Evolutionary conservation across 202 grass and related monocot genomes (phyloP).

Genomic region (Bolboschoenoplectus hybrid): DNA sequence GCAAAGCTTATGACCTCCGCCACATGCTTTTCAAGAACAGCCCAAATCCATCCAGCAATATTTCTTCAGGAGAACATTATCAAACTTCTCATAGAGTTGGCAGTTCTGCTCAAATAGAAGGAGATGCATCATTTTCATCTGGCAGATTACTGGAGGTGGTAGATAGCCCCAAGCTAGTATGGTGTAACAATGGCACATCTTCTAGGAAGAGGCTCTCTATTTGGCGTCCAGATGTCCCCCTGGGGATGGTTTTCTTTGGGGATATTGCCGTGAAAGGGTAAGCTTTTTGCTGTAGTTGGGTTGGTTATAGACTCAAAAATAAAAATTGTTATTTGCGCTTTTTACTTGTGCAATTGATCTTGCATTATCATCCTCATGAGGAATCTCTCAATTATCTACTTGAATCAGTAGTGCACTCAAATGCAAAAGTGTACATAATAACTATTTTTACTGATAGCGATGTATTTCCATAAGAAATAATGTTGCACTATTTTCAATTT

Average conservation of each 20-base stretch:
- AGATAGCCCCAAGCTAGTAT: slow-evolving; percentile 85
- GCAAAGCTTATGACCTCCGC: slow-evolving; percentile 78
- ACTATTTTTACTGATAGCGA: slow-evolving; percentile 2
- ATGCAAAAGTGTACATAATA: background rate
- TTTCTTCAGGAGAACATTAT: slow-evolving; percentile 39
- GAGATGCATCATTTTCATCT: slow-evolving; percentile 63
- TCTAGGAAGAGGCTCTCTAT: slow-evolving; percentile 82
- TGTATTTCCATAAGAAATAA: background rate
- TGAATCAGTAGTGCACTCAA: background rate
- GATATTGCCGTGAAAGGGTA: slow-evolving; percentile 95
- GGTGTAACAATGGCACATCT: slow-evolving; percentile 75
- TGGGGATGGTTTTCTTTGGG: slow-evolving; percentile 82
- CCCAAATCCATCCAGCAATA: slow-evolving; percentile 42
- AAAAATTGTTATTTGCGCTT: background rate
- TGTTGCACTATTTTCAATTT: background rate
- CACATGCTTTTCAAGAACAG: slow-evolving; percentile 67
- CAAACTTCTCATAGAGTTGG: slow-evolving; percentile 41
- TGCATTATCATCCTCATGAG: background rate
- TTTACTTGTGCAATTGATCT: background rate
- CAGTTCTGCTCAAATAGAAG: slow-evolving; percentile 49
- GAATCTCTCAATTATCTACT: background rate
- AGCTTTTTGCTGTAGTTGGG: background rate
- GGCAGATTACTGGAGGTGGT: slow-evolving; percentile 79
- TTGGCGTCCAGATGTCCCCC: slow-evolving; percentile 82
- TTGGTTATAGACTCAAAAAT: background rate